A percentile compares a stretch with the other conserved stretches of the same genome.
Evolutionary conservation across 1,284 basidiomycete genomes (phyloP).

Genomic region (Paramarasmius palmivorus): DNA sequence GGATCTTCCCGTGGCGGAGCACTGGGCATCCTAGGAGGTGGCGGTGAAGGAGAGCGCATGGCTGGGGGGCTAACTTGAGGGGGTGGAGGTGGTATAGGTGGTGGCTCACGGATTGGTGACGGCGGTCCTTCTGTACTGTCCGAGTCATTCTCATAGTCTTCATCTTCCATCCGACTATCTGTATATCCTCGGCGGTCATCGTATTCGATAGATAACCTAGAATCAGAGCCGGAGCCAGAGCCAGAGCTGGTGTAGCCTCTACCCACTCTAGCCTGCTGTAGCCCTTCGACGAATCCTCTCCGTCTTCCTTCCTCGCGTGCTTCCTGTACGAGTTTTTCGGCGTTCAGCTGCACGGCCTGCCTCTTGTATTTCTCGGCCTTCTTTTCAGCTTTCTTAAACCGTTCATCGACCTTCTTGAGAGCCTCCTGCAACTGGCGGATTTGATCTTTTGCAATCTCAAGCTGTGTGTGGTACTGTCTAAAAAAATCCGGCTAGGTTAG

Average conservation of each 20-base stretch:
- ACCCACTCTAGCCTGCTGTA: conserved; percentile 10
- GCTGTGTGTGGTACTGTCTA: conserved; percentile 12
- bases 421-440: conserved; percentile 7
- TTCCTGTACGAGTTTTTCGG: not conserved
- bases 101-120: not conserved
- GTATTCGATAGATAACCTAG: not conserved
- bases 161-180: not conserved
- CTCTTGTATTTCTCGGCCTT: conserved; percentile 10
- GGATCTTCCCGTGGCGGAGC: not conserved
- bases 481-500: not conserved
- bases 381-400: conserved; percentile 3
- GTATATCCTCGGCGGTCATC: not conserved
- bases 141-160: not conserved
- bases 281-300: conserved; percentile 9
- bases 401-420: conserved; percentile 3
- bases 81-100: not conserved
- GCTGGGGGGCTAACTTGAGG: conserved; percentile 4
- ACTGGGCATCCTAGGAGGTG: not conserved
- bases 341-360: not conserved
- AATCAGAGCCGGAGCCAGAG: not conserved
- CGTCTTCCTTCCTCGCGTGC: conserved; percentile 12
- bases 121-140: not conserved
- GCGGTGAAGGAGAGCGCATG: not conserved
- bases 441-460: conserved; percentile 9
- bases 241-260: not conserved